Evolutionary conservation across 176 grass and related monocot species (phyloP).

Genomic region (Raddia guianensis): DNA sequence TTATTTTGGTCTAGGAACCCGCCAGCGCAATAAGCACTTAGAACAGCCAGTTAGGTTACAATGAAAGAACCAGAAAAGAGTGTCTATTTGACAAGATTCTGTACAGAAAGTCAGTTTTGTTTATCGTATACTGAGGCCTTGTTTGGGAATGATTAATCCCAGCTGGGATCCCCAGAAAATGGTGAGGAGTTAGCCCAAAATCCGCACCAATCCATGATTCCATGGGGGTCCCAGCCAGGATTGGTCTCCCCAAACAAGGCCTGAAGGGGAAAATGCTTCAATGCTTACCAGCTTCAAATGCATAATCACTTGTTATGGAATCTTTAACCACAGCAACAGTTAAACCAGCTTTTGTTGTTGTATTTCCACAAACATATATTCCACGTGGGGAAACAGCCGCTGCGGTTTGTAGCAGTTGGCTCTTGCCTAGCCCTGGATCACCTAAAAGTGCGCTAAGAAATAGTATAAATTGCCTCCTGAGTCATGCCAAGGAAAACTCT

Average conservation of each 20-base stretch:
- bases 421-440: slow-evolving; percentile 93
- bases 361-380: slow-evolving; percentile 95
- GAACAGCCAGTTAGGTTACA: slow-evolving; percentile 14
- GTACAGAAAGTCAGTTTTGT: neutral
- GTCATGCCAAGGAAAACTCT: neutral
- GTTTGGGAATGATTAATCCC: too few relatives aligned
- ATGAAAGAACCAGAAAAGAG: neutral
- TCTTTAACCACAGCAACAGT: slow-evolving; percentile 98
- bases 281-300: slow-evolving; percentile 91
- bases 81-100: neutral
- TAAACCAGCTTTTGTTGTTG: slow-evolving; percentile 92
- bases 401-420: slow-evolving; percentile 89
- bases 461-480: slow-evolving; percentile 27
- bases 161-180: too few relatives aligned
- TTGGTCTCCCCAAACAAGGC: too few relatives aligned
- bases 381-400: slow-evolving; percentile 81
- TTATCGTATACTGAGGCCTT: neutral
- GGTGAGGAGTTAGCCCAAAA: too few relatives aligned
- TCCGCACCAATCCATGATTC: too few relatives aligned
- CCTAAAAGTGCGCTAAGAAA: slow-evolving; percentile 50
- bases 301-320: slow-evolving; percentile 95
- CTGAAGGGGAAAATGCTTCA: too few relatives aligned
- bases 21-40: neutral
- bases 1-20: neutral
- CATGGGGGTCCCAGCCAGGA: too few relatives aligned